Conservation (phyloP, 805 yeast species). For the Maudiozyma barnettii region DNA sequence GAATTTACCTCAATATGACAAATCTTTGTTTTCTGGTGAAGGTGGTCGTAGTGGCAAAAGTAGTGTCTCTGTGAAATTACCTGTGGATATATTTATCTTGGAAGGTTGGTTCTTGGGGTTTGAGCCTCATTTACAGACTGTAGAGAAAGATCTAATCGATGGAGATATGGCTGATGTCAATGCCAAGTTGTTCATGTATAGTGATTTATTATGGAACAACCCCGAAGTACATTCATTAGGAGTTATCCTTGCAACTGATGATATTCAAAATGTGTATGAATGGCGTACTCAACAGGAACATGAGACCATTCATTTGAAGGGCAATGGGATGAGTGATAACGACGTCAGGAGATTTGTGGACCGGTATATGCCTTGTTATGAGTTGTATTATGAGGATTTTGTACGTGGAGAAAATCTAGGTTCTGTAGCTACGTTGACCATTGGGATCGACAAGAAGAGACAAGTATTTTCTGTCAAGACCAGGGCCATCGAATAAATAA, state of each 20-base stretch:
- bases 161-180: constrained; percentile 39
- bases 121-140: constrained; percentile 29
- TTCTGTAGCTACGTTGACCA: constrained; percentile 23
- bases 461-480: constrained; percentile 12
- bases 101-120: constrained; percentile 97
- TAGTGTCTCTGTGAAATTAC: constrained; percentile 17
- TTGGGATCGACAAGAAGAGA: constrained; percentile 24
- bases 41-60: constrained; percentile 57
- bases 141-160: constrained; percentile 10
- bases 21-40: constrained; percentile 55
- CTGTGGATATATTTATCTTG: constrained; percentile 58
- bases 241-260: constrained; percentile 51
- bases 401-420: constrained; percentile 25
- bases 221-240: constrained; percentile 54
- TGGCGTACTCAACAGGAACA: constrained; percentile 68
- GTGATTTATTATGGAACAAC: constrained; percentile 30
- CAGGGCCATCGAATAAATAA: constrained; percentile 8
- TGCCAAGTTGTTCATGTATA: constrained; percentile 40
- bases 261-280: constrained; percentile 50
- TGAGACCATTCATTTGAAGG: constrained; percentile 30
- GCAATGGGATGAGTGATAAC: constrained; percentile 72
- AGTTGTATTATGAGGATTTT: constrained; percentile 49
- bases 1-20: constrained; percentile 67
- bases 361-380: constrained; percentile 81
- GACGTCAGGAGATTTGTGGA: constrained; percentile 63